Evolutionary conservation across 768 basidiomycete species (phyloP).

Genomic region (Auricularia sp.): DNA sequence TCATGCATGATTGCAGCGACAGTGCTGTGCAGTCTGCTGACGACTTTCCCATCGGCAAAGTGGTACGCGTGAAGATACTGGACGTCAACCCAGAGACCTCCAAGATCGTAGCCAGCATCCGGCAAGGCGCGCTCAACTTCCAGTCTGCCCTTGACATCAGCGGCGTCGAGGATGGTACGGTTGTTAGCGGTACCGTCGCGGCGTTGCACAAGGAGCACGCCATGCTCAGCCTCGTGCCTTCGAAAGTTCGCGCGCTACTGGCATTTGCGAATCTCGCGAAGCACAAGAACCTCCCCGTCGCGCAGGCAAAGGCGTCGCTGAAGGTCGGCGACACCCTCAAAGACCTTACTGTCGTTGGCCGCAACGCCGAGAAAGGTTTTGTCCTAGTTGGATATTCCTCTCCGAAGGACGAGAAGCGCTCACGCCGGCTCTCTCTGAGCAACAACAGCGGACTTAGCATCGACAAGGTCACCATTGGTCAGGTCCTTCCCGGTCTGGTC

Average conservation of each 20-base stretch:
- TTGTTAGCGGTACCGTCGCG: slow-evolving; percentile 56
- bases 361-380: slow-evolving; percentile 75
- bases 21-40: slow-evolving; percentile 42
- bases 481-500: slow-evolving; percentile 73
- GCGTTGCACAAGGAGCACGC: slow-evolving; percentile 83
- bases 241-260: slow-evolving; percentile 66
- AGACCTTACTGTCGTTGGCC: slow-evolving; percentile 80
- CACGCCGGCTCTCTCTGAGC: slow-evolving; percentile 15
- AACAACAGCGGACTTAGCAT: slow-evolving; percentile 48
- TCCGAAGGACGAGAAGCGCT: slow-evolving; percentile 37
- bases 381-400: slow-evolving; percentile 68
- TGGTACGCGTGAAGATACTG: slow-evolving; percentile 75
- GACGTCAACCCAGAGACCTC: slow-evolving; percentile 45
- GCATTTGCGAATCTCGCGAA: slow-evolving; percentile 84
- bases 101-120: slow-evolving; percentile 76
- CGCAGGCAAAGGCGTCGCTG: slow-evolving; percentile 54
- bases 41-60: slow-evolving; percentile 69
- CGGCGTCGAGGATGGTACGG: slow-evolving; percentile 66
- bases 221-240: slow-evolving; percentile 61
- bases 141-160: slow-evolving; percentile 52
- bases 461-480: slow-evolving; percentile 59
- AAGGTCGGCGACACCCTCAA: slow-evolving; percentile 61
- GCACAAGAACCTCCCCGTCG: slow-evolving; percentile 51
- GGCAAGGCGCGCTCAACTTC: slow-evolving; percentile 55
- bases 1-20: slow-evolving; percentile 41